phyloP scores from a whole-genome alignment of 1,284 basidiomycete genomes.

The Fomitopsis palustris region DNA sequence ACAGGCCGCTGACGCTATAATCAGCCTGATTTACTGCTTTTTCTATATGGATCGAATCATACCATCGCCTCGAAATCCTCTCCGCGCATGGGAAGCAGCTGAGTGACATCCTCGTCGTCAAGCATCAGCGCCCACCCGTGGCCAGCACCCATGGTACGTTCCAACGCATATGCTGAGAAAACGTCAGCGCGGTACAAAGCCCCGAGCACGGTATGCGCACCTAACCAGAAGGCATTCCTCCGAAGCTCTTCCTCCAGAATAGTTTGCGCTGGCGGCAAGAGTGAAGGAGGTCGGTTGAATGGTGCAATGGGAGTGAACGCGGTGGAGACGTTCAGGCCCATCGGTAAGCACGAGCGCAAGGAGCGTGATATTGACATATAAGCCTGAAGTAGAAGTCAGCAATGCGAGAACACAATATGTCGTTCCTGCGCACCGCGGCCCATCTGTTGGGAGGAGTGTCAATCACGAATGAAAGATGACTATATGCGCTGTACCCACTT shows the following conservation, averaged over 20 bases:
- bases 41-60: conserved; percentile 20
- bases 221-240: conserved; percentile 66
- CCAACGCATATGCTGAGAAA: conserved; percentile 56
- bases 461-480: not conserved
- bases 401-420: not conserved
- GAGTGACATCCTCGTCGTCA: conserved; percentile 69
- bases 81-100: conserved; percentile 60
- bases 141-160: conserved; percentile 60
- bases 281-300: conserved; percentile 47
- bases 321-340: conserved; percentile 64
- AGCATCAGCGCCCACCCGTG: conserved; percentile 71
- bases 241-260: conserved; percentile 67
- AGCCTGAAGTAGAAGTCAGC: conserved; percentile 38
- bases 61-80: conserved; percentile 61
- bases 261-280: conserved; percentile 55
- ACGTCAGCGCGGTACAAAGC: not conserved
- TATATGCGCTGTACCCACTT: conserved; percentile 37
- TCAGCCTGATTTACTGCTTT: not conserved
- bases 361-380: conserved; percentile 57
- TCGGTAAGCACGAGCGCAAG: conserved; percentile 55
- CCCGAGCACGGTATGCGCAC: conserved; percentile 10
- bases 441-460: conserved; percentile 40
- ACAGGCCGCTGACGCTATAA: conserved; percentile 41
- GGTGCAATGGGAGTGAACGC: conserved; percentile 62
- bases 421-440: conserved; percentile 51